Evolutionary conservation across 2,329 filamentous ascomycete genomes (phyloP), one percentile per base, ranked within the genome.

Genomic region (Cercospora brassicicola): DNA sequence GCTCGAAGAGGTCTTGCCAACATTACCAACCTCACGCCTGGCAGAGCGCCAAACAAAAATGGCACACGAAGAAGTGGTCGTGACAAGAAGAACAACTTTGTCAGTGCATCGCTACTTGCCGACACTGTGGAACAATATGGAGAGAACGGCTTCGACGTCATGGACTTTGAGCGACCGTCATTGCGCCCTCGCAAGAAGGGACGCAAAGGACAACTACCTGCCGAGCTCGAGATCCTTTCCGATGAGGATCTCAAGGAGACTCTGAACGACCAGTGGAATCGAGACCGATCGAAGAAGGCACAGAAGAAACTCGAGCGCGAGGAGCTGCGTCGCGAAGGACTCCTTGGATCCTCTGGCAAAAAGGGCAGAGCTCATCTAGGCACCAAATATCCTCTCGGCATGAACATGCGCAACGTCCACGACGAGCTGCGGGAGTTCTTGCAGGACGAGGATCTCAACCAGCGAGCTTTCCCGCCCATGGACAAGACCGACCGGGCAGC

Each of bases 381-480:
- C 70, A 80, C 85, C 69, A 95, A 92, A 73, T 96, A 96, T 75
- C 84, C 85, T 0, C 82, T 86, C 42, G 92, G 92, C 48, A 91
- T 96, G 81, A 86, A 83, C 30, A 83, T 92, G 70, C 84, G 88
- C 18, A 86, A 94, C 62, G 83, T 97, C 55, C 88, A 89, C 68
- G 83, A 87, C 18, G 92, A 96, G 79, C 84, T 98, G 53, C 86
- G 86, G 68, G 76, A 79, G 1, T 97, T 97, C 76, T 80, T 97
- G 23, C 77, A 88, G 28, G 85, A 88, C 20, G 79, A 84, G 2
- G 85, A 86, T 62, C 83, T 89, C 73, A 89, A 31, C 71, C 93
- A 91, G 56, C 83, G 95, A 5, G 82, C 88, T 4, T 83, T 98
- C 26, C 92, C 94, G 2, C 92, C 94, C 0, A 96, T 98, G 89